Base-by-base conservation (phyloP, 108 stramenopile genomes). In the Skeletonema marinoi region DNA sequence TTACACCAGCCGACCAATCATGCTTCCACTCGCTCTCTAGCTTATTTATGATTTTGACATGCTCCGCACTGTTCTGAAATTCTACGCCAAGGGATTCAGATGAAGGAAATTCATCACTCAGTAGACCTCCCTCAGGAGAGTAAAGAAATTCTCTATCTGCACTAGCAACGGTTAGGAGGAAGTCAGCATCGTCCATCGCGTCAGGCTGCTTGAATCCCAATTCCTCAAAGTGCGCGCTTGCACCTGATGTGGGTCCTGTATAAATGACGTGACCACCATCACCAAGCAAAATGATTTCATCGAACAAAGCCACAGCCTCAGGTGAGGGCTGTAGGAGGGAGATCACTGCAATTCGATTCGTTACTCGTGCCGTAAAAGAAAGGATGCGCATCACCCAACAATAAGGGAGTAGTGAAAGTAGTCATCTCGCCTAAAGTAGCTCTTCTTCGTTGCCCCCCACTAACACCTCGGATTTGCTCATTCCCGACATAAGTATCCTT, bases 281-380 rank as follows among this genome's bases (percentile, higher is more conserved):
- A 19, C 77, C 41, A 25, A 94, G 80, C 42, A 94, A 59, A 6
- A 91, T 75, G 5, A 93, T 60, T 39, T 92, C 85, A 68, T 93
- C 92, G 66, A 94, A 94, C 42, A 92, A 66, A 35, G 80, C 75
- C 59, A 90, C 89, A 32, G 87, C 84, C 41, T 78, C 91, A 32
- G 89, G 91, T 39, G 88, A 80, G 7, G 93, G 90, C 73, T 94
- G 93, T 0, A 92, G 88, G 17, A 94, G 89, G 3, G 88, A 80
- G n/a, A 90, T 74, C 9, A 93, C 89, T 7, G 76, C 21, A 4
- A 87, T 87, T 14, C 60, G 62, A 19, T 54, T 41, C 32, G 89
- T 35, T 38, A 50, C 31, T 13, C 80, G 73, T 12, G 86, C 39
- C 32, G 68, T 51, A 17, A 64, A 61, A 60, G 54, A 39, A n/a